Conservation (phyloP, 2,329 filamentous ascomycete genomes). For the Coniochaeta prunicola region DNA sequence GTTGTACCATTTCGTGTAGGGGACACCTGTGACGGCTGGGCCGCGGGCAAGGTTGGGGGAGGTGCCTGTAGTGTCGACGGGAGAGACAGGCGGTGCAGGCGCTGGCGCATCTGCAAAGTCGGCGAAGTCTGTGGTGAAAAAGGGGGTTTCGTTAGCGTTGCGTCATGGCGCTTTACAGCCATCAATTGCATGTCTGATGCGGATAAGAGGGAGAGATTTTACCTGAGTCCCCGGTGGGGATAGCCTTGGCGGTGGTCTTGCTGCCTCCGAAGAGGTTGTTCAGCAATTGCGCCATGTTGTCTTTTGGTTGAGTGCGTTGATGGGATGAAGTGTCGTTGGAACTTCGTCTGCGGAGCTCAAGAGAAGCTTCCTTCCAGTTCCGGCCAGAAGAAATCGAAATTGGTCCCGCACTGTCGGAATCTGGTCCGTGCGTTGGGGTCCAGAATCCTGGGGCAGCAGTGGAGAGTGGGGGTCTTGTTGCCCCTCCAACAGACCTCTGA, state of each 20-base stretch:
- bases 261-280: slow-evolving; percentile 64
- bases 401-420: neutral
- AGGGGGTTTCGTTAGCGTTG: slow-evolving; percentile 17
- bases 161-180: neutral
- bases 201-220: slow-evolving; percentile 25
- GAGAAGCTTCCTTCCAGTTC: neutral
- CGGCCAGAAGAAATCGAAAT: slow-evolving; percentile 2
- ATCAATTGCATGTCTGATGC: neutral
- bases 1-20: slow-evolving; percentile 95
- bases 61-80: slow-evolving; percentile 17
- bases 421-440: slow-evolving; percentile 1
- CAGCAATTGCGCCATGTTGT: slow-evolving; percentile 49
- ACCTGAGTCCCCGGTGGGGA: slow-evolving; percentile 56
- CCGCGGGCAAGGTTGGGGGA: slow-evolving; percentile 33
- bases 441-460: neutral
- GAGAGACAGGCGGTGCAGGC: slow-evolving; percentile 46
- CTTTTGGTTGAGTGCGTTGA: neutral
- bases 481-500: neutral
- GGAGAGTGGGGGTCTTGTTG: neutral
- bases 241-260: slow-evolving; percentile 48
- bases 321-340: neutral
- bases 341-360: neutral
- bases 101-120: slow-evolving; percentile 80
- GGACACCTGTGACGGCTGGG: slow-evolving; percentile 43
- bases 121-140: slow-evolving; percentile 65